Evolutionary conservation across 2,329 filamentous ascomycete genomes (phyloP).

Genomic region (Talaromyces sp.): DNA sequence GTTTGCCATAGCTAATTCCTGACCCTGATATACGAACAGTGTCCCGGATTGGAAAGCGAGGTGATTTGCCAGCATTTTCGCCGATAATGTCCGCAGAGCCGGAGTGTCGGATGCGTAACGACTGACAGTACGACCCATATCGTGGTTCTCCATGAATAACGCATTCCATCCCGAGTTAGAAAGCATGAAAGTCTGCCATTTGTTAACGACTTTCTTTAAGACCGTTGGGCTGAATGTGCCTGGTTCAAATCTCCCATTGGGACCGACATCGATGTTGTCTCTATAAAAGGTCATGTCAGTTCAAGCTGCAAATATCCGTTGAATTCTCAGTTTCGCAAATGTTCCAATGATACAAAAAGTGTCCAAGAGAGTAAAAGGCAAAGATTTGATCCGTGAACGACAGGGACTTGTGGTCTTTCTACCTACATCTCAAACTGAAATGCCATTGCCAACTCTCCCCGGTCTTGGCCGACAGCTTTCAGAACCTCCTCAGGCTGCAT

Average conservation of each 20-base stretch:
- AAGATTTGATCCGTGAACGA: too few relatives aligned
- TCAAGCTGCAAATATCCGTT: too few relatives aligned
- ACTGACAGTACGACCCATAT: slow-evolving; percentile 43
- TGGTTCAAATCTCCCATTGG: not conserved
- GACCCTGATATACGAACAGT: slow-evolving; percentile 48
- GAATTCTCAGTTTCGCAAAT: too few relatives aligned
- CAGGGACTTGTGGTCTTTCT: too few relatives aligned
- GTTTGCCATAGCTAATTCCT: slow-evolving; percentile 50
- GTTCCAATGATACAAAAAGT: too few relatives aligned
- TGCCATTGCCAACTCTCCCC: too few relatives aligned
- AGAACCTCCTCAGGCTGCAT: too few relatives aligned
- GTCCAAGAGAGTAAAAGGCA: too few relatives aligned
- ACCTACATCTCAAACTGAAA: too few relatives aligned
- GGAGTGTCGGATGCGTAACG: slow-evolving; percentile 38
- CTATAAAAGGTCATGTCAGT: not conserved
- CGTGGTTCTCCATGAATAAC: slow-evolving; percentile 58
- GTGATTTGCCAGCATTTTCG: slow-evolving; percentile 34
- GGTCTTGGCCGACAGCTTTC: too few relatives aligned
- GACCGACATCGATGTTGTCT: not conserved
- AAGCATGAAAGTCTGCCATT: slow-evolving; percentile 34
- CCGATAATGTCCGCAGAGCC: slow-evolving; percentile 15
- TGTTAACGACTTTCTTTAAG: not conserved
- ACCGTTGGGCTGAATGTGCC: not conserved
- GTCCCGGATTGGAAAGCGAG: slow-evolving; percentile 52
- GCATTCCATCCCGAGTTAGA: slow-evolving; percentile 55